Base-by-base conservation (phyloP, 331 rosid genomes). In the Prunus yedoensis region DNA sequence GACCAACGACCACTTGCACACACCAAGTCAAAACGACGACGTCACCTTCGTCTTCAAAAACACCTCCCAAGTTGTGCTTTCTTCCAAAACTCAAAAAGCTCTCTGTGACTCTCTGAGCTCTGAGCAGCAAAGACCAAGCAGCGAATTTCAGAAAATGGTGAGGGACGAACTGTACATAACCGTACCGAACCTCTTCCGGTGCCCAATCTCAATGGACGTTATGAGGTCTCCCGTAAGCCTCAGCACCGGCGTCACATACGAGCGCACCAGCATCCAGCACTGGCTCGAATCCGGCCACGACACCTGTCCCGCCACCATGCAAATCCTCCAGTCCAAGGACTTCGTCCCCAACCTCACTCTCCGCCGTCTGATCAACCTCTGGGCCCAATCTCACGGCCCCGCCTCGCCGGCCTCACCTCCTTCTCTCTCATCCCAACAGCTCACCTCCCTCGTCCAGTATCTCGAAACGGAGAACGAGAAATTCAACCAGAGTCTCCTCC, bases 231-330 rank as follows among this genome's bases (percentile, higher is more conserved):
- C 88, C 21, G 92, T 88, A n/a, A 85, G 88, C 77, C 88, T 88
- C 58, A 74, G 84, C 79, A 88, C 92, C 85, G 92, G 92, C 78
- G 81, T 88, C 85, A 83, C 92, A 49, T 88, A 88, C 81, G 92
- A 88, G 71, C 89, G 92, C 21, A 49, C 90, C 61, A 88, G 85
- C 83, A 88, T 88, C 80, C 87, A 85, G 72, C 81, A 47, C 80
- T 88, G 88, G 92, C 92, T 88, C 52, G 90, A 88, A 52, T 68
- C 85, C 18, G 87, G 90, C 35, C 88, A 88, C 71, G 85, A 88
- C 83, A 88, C 90, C 8, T 88, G 90, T 78, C 90, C 90, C 8
- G 88, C 90, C 74, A 88, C 92, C 68, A 88, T 85, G 88, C 92
- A 88, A 27, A 74, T 77, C 49, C 88, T 88, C 47, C 84, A 77